Evolutionary conservation across 169 alveolate genomes (phyloP).

Genomic region (Eimeria sp.): DNA sequence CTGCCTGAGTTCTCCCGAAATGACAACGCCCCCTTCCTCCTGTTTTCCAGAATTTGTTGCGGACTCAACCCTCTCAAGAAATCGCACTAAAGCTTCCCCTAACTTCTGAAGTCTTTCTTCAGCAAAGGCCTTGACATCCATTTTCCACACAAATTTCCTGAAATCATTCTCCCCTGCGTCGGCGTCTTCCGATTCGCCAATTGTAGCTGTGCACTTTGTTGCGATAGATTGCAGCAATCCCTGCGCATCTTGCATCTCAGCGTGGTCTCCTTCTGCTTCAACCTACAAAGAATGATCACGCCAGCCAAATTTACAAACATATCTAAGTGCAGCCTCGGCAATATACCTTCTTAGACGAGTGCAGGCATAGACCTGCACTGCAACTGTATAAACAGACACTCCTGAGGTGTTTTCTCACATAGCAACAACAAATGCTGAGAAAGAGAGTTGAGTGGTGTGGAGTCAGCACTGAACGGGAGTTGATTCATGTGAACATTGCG

Average conservation of each 20-base stretch:
- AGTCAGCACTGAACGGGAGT: too few species aligned
- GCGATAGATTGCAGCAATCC: constrained; percentile 62
- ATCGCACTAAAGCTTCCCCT: constrained; percentile 23
- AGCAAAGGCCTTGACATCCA: constrained; percentile 60
- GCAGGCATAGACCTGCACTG: background rate
- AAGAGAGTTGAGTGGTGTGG: too few species aligned
- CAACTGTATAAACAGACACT: background rate
- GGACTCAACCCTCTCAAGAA: constrained; percentile 17
- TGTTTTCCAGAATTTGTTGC: constrained; percentile 38
- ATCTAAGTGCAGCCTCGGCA: background rate
- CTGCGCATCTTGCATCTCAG: constrained; percentile 46
- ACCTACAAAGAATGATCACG: background rate
- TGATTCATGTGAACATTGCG: background rate
- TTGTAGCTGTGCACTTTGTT: constrained; percentile 65
- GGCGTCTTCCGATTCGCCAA: constrained; percentile 44
- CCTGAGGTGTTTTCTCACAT: background rate
- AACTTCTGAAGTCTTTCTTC: constrained; percentile 20
- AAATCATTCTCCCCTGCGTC: constrained; percentile 58
- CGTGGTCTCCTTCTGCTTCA: constrained; percentile 3
- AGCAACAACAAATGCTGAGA: too few species aligned
- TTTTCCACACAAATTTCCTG: constrained; percentile 54
- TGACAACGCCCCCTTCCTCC: background rate
- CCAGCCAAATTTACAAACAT: background rate
- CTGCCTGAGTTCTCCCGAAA: constrained; percentile 45
- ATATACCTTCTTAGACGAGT: background rate